Base-by-base conservation (phyloP, 2,329 filamentous ascomycete species). In the Trichoderma atrobrunneum region DNA sequence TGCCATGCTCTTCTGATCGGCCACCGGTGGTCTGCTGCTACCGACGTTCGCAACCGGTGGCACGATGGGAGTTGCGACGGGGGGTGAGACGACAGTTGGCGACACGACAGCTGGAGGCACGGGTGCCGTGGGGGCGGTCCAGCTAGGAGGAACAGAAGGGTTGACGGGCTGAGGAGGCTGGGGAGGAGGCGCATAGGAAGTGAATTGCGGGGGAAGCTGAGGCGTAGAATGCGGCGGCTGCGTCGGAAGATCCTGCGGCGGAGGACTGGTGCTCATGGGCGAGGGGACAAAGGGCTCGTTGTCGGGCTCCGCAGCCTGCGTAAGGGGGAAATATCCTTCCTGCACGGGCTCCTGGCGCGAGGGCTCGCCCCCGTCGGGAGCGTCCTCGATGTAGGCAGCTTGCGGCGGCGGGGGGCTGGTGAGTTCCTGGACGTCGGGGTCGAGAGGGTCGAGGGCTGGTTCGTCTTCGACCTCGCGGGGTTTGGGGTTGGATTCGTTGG, bases 401-500 rank as follows among this genome's bases (percentile, higher is more conserved):
- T 80, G 82, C 1, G 83, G 80, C 59, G 74, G 39, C 30, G 66
- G 76, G 91, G 81, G 2, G 82, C 78, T 57, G 85, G 83, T 18
- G 83, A 78, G 28, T 8, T 68, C 51, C 32, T 61, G 67, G 7
- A 71, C 72, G 21, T 39, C 56, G 81, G 79, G 57, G 39, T 70
- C 18, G 72, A 74, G 26, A 81, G 84, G 57, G 87, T 85, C 24
- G 82, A 77, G 10, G 84, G 81, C 71, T 26, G 72, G 60, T 12
- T 71, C 72, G 32, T 73, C 73, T 26, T 75, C 75, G 10, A 67
- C 67, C 62, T 74, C 70, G 88, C 85, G 85, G 5, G 84, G 86
- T 71, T 89, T 89, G 0, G 95, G 95, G 78, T 98, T 98, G 8
- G 93, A 92, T 70, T 92, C 90, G 81, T 99, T 99, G 3, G 96